Percentiles rank a stretch among this genome's conserved stretches.
These are phyloP conservation scores for Metschnikowia sp. DNA, from an alignment of 805 yeast genomes.

Conservation along the genomic window DNA sequence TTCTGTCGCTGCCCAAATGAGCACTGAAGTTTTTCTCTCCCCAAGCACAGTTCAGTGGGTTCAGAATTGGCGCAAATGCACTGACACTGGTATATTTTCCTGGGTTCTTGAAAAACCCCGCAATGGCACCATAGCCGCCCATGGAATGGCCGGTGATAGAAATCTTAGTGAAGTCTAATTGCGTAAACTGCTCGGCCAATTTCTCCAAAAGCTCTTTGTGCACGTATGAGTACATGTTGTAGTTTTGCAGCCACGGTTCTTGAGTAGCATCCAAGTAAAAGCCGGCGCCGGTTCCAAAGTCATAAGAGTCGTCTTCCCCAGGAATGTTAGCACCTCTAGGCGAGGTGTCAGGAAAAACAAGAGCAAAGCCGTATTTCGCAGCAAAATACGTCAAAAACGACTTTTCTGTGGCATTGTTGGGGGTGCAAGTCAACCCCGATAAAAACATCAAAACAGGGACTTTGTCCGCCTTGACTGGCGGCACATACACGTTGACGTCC, in stretches of 20 bases:
- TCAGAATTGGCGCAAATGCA: slow-evolving; percentile 87
- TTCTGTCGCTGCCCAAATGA: slow-evolving; percentile 64
- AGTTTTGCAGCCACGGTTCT: slow-evolving; percentile 67
- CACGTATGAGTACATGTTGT: slow-evolving; percentile 84
- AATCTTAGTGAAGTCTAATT: slow-evolving; percentile 61
- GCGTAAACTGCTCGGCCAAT: slow-evolving; percentile 40
- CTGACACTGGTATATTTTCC: slow-evolving; percentile 73
- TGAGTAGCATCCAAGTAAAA: slow-evolving; percentile 84
- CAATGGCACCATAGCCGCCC: slow-evolving; percentile 96
- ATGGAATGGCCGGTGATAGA: slow-evolving; percentile 95
- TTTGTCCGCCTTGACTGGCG: slow-evolving; percentile 39
- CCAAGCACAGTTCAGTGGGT: slow-evolving; percentile 81
- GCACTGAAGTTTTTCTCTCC: slow-evolving; percentile 80
- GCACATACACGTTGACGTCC: slow-evolving; percentile 83
- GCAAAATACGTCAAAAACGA: slow-evolving; percentile 84
- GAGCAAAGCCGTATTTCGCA: slow-evolving; percentile 75
- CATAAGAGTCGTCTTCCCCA: slow-evolving; percentile 84
- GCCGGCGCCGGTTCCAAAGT: slow-evolving; percentile 94
- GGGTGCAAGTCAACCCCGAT: slow-evolving; percentile 91
- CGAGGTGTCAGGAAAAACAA: slow-evolving; percentile 94
- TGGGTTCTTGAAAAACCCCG: slow-evolving; percentile 63
- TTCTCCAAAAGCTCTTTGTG: slow-evolving; percentile 64
- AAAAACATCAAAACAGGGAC: slow-evolving; percentile 77
- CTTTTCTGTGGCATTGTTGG: slow-evolving; percentile 90
- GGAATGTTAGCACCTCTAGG: slow-evolving; percentile 79